These are phyloP conservation scores for Microstegium vimineum DNA, from an alignment of 176 grass and related monocot species.

Conservation along the genomic window DNA sequence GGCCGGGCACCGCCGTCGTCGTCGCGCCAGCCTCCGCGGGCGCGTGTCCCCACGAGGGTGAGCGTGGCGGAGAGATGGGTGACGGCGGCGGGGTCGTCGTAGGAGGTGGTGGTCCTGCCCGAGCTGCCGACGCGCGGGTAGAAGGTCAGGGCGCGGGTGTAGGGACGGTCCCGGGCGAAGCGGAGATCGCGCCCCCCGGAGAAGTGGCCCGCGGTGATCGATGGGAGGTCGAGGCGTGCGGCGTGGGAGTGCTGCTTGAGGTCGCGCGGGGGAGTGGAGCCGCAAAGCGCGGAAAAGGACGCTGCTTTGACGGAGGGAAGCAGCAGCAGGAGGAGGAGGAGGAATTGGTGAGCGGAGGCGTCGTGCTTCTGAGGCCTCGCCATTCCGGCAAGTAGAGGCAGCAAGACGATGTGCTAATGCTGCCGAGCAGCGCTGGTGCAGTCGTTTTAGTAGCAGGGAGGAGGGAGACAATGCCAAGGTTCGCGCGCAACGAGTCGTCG, in stretches of 20 bases:
- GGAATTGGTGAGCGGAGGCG: neutral
- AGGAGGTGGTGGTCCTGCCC: neutral
- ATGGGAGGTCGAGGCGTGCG: neutral
- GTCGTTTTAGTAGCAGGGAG: neutral
- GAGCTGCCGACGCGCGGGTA: accelerated
- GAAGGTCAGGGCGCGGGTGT: neutral
- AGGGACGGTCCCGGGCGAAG: neutral
- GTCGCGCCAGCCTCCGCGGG: no score
- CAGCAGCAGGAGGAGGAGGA: neutral
- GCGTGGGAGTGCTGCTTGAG: neutral
- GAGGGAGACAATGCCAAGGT: neutral
- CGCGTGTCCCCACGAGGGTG: neutral
- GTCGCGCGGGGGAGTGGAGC: neutral
- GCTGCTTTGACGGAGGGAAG: neutral
- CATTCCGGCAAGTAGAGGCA: neutral
- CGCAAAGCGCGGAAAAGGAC: conserved; percentile 4
- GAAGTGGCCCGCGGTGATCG: conserved; percentile 1
- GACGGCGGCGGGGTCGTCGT: neutral
- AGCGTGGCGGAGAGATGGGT: neutral
- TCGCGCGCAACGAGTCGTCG: neutral
- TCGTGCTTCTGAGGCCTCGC: neutral
- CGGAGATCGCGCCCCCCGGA: neutral
- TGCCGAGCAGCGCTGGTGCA: neutral
- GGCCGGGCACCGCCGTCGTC: no score
- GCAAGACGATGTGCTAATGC: neutral